Evolutionary conservation across 2,329 filamentous ascomycete genomes (phyloP), one percentile per base, ranked within the genome.

Genomic region (Fusarium fujikuroi): DNA sequence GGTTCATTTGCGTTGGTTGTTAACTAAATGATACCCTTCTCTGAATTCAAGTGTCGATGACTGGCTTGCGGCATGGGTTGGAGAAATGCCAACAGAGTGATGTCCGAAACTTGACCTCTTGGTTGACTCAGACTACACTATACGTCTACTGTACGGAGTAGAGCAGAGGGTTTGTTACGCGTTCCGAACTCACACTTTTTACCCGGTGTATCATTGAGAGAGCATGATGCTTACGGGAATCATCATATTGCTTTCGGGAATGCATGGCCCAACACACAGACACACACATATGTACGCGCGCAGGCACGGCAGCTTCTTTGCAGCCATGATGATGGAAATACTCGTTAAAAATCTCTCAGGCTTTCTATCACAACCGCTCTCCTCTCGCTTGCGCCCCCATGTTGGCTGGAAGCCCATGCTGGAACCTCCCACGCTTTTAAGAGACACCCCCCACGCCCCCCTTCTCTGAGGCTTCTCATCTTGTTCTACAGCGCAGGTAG

Each of bases 401-500:
- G 58, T 53, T 42, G 59, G 40, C 40, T 60, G 23, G 36, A 60
- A 60, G 64, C 63, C 69, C 44, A 53, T 23, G 53, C 47, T 63
- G 62, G 52, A 57, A 73, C 70, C 72, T 71, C 71, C 68, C 71
- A 73, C 71, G 54, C 71, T 72, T 59, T 64, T 52, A 30, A 72
- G 63, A 72, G 70, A 73, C 70, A 73, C 32, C 71, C 71, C 64
- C 70, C 70, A 74, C 71, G 63, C 70, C 70, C 69, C 69, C 60
- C 70, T 67, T 63, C 66, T 58, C 46, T 43, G 30, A 60, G 43
- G 44, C 56, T 72, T 65, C 64, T 60, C 65, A 70, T 57, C 30
- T 69, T 42, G 61, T 73, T 70, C 62, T 60, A 62, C 52, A 67
- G 52, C 64, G 19, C 39, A 39, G 44, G 37, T 42, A 30, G 44